Evolutionary conservation across 2,329 filamentous ascomycete genomes (phyloP).

Genomic region (Neonectria neomacrospora): DNA sequence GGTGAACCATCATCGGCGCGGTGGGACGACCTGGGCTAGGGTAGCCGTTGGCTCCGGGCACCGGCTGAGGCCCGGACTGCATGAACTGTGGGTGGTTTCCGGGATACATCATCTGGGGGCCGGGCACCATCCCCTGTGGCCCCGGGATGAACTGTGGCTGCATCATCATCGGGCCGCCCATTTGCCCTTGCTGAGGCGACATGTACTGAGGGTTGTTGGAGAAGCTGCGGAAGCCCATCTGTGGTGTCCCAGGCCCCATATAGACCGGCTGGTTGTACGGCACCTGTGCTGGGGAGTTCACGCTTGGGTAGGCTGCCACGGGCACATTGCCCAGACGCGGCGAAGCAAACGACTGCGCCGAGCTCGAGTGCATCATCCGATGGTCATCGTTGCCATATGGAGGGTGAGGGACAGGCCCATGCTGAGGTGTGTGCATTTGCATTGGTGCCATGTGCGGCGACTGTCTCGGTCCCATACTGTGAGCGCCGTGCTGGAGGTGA

Average conservation of each 20-base stretch:
- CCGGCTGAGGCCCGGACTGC: conserved; percentile 67
- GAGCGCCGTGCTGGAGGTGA: conserved; percentile 80
- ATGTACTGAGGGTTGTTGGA: conserved; percentile 78
- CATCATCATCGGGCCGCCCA: conserved; percentile 86
- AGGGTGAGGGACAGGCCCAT: conserved; percentile 71
- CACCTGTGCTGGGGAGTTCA: conserved; percentile 76
- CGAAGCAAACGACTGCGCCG: conserved; percentile 85
- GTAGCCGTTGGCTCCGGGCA: conserved; percentile 79
- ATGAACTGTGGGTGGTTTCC: conserved; percentile 72
- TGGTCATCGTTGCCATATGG: conserved; percentile 83
- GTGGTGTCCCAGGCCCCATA: conserved; percentile 75
- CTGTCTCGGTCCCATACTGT: conserved; percentile 73
- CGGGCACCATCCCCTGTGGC: conserved; percentile 75
- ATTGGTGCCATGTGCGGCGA: conserved; percentile 82
- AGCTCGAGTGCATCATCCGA: conserved; percentile 88
- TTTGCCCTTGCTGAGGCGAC: conserved; percentile 74
- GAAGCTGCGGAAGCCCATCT: conserved; percentile 76
- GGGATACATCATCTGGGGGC: conserved; percentile 87
- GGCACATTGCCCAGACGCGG: conserved; percentile 79
- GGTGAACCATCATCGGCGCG: conserved; percentile 93
- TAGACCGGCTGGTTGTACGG: conserved; percentile 79
- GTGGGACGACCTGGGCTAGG: conserved; percentile 85
- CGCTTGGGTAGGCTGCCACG: conserved; percentile 74
- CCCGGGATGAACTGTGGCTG: conserved; percentile 79
- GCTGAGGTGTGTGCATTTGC: conserved; percentile 79